Evolutionary conservation across 129 eudicot genomes (phyloP), one percentile per base, ranked within the genome.

Genomic region (Daucus carota): DNA sequence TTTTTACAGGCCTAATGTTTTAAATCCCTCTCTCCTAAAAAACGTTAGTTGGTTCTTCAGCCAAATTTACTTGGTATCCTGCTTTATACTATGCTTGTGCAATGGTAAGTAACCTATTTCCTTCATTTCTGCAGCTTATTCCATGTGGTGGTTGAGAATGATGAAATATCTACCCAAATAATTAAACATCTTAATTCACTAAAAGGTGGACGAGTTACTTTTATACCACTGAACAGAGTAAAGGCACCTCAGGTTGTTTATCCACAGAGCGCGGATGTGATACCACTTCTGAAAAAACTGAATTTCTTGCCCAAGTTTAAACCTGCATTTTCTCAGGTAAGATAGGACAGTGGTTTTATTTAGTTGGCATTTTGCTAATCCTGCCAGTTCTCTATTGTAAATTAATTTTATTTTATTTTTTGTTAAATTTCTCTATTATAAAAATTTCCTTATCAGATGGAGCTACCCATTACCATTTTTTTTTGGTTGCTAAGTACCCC

Each of bases 161-260:
- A 95, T 85, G 96, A 95, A 41, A 92, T 87, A 72, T 92, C 97
- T 62, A 94, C 99, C 40, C 84, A 78, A 77, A 93, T 94, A 38
- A 94, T 91, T 85, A 82, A 93, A 79, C 93, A 91, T 67, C 93
- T 94, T 31, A 94, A 91, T 85, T 88, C 92, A 46, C 86, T 80
- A 68, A 91, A 91, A 86, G 96, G 97, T 77, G 97, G 99, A 17
- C 88, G 97, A 79, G 99, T 92, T 78, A 95, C 99, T 31, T 95
- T 95, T 81, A 92, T 95, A 80, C 99, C 99, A 38, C 78, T 95
- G 80, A 95, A 95, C 87, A 86, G 96, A 83, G 99, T 95, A 74
- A 88, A 78, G 81, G 90, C 96, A 41, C 95, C 96, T 60, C 86
- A 84, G 47, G 91, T 89, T 83, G 82, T 72, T 48, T 95, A 90